Evolutionary conservation across 441 rosid species (phyloP), one percentile per base, ranked within the genome.

Genomic region (Metrosideros polymorpha): DNA sequence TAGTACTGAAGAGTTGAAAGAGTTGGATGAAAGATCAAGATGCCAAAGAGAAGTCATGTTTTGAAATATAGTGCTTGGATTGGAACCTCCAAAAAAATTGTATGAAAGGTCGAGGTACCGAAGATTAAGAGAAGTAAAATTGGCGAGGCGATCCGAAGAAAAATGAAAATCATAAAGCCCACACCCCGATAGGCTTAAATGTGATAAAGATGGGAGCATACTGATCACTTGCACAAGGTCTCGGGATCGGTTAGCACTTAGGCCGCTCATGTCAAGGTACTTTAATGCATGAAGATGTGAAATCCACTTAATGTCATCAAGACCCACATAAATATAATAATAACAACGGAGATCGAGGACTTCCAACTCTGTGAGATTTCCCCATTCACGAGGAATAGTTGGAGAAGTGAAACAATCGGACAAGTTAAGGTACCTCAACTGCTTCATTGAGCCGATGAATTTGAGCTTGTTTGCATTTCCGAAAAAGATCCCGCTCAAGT

Each of bases 311-410:
- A 22, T 2, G 19, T 42, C 66, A 9, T 59, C 66, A 35, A 0
- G 9, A 25, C 0, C 13, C 61, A 0, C 0, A 1, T 0, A 0
- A 12, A 0, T 0, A 1, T 0, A 0, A 12, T 2, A 1, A 51
- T 0, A 2, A 66, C 12, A 1, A 13, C 1, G 57, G 18, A 85
- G 61, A n/a, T 52, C 12, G 3, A 85, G 86, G 29, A 66, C 29
- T 32, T 85, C 86, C 61, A 85, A 50, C 39, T 85, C 12, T 6
- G 86, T 66, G 47, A 85, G 86, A 66, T 85, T 85, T 19, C 59
- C 86, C 49, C 50, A 51, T n/a, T 47, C 43, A 25, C 2, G 57
- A 39, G 85, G 85, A 55, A 83, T 18, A 18, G 18, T 25, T 30
- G 24, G 52, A 17, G 29, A 4, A 71, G 13, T 0, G 25, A 47